These are phyloP conservation scores for Heliamphora pulchella DNA, from an alignment of 179 eudicot species.

Conservation along the genomic window DNA sequence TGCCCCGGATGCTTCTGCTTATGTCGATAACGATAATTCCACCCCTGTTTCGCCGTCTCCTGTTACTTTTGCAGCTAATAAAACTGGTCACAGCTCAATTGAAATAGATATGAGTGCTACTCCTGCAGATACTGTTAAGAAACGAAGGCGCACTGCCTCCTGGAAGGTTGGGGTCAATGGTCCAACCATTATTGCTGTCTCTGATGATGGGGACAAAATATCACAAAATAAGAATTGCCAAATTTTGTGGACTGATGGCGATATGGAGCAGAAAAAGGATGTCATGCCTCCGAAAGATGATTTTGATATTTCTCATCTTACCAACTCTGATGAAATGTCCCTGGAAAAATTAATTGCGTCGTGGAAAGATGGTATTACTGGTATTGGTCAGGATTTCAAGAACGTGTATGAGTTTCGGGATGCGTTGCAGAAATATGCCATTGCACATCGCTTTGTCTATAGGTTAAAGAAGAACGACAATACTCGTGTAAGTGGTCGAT, in stretches of 20 bases:
- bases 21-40: conserved; percentile 23
- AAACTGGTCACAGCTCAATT: conserved; percentile 11
- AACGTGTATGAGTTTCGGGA: conserved; percentile 48
- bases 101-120: conserved; percentile 27
- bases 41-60: conserved; percentile 3
- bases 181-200: conserved; percentile 26
- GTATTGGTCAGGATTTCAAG: conserved; percentile 52
- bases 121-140: conserved; percentile 61
- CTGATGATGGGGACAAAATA: conserved; percentile 29
- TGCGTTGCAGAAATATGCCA: conserved; percentile 46
- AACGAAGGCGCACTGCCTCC: conserved; percentile 52
- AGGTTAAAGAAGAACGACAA: conserved; percentile 47
- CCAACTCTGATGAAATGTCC: conserved; percentile 29
- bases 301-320: conserved; percentile 18
- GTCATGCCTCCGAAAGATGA: conserved; percentile 13
- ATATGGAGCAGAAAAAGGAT: conserved; percentile 15
- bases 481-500: conserved; percentile 40
- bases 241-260: not conserved
- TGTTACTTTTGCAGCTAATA: conserved; percentile 15
- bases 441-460: conserved; percentile 49
- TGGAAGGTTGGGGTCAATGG: conserved; percentile 34
- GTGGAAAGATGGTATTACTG: conserved; percentile 44
- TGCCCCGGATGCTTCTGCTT: conserved; percentile 20
- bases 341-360: conserved; percentile 38
- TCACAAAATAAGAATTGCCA: conserved; percentile 25